Evolutionary conservation across 331 rosid genomes (phyloP).

Genomic region (Cydonia oblonga): DNA sequence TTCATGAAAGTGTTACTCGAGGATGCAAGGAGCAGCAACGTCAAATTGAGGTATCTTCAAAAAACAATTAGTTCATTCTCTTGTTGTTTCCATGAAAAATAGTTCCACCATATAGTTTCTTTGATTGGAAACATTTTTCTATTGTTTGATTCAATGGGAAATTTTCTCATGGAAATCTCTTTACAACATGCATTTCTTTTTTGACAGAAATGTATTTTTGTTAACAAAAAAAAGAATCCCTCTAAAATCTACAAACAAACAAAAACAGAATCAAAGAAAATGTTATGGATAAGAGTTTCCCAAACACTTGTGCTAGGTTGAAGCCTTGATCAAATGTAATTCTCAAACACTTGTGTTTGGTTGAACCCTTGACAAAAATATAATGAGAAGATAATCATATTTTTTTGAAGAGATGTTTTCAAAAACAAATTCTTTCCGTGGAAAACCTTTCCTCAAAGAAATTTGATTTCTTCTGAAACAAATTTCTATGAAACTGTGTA

Average conservation of each 20-base stretch:
- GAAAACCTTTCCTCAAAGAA: background rate
- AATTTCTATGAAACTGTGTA: background rate
- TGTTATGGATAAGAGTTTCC: background rate
- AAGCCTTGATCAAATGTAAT: background rate
- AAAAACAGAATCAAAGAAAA: background rate
- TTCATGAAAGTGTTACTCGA: constrained; percentile 64
- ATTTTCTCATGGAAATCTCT: background rate
- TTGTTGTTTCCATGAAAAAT: background rate
- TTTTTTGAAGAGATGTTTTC: background rate
- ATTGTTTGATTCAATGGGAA: background rate
- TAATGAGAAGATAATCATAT: background rate
- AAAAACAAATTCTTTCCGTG: background rate
- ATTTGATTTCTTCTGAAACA: background rate
- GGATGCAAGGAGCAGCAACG: constrained; percentile 96
- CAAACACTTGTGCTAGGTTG: background rate
- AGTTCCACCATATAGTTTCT: background rate
- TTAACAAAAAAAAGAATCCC: background rate
- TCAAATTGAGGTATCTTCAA: constrained; percentile 68
- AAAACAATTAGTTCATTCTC: background rate
- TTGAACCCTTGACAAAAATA: background rate
- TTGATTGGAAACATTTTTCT: background rate
- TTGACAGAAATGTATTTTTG: background rate
- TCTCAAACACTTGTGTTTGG: background rate
- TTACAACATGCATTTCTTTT: background rate
- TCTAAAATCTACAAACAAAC: background rate